Conservation (phyloP, 2,329 filamentous ascomycete species). For the Monilinia aucupariae region DNA sequence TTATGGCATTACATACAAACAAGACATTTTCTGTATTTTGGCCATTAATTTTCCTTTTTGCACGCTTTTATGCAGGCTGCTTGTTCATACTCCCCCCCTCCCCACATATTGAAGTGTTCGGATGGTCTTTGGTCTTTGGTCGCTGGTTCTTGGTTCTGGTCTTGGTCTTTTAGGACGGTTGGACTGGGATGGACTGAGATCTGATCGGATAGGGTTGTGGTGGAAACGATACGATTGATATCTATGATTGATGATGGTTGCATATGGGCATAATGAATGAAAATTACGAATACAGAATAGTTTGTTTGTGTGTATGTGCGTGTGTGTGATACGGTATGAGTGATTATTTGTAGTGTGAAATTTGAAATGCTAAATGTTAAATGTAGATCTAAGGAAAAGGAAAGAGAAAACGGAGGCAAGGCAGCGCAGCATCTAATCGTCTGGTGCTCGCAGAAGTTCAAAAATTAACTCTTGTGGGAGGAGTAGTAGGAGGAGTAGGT, state of each 20-base stretch:
- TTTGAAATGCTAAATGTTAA: neutral
- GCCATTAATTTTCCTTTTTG: slow-evolving; percentile 12
- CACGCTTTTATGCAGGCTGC: slow-evolving; percentile 6
- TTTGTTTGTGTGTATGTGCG: neutral
- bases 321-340: neutral
- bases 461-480: too few species aligned
- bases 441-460: too few species aligned
- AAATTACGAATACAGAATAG: neutral
- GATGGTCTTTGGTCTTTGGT: slow-evolving; percentile 12
- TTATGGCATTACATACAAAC: slow-evolving; percentile 9
- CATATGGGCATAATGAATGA: slow-evolving; percentile 13
- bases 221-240: slow-evolving; percentile 6
- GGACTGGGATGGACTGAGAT: neutral
- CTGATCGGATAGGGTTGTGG: slow-evolving; percentile 5
- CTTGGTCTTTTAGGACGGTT: slow-evolving; percentile 11
- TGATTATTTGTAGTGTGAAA: neutral
- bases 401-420: too few species aligned
- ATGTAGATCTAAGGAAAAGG: too few species aligned
- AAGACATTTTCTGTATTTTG: slow-evolving; percentile 11
- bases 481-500: too few species aligned
- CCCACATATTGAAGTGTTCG: slow-evolving; percentile 12
- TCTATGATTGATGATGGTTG: slow-evolving; percentile 15
- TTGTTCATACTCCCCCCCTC: slow-evolving; percentile 16
- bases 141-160: slow-evolving; percentile 2
- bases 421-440: too few species aligned